These are phyloP conservation scores for Aulographum hederae DNA, from an alignment of 2,329 filamentous ascomycete genomes.

Conservation along the genomic window DNA sequence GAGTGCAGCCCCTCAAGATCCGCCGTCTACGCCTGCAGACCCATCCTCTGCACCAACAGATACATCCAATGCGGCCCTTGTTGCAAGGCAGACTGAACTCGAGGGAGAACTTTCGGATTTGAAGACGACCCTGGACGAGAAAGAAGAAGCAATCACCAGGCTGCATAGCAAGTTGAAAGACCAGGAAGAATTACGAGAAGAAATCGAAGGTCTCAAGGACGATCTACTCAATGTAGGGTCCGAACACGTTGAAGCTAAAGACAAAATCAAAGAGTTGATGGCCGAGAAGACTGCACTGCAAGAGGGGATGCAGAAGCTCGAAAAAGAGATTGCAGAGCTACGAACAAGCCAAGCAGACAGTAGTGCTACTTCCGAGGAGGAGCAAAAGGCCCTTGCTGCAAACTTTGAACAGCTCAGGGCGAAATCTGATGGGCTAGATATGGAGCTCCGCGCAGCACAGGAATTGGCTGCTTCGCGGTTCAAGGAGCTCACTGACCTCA, in stretches of 20 bases:
- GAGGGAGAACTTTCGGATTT: conserved; percentile 12
- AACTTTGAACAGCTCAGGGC: conserved; percentile 57
- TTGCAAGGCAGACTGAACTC: conserved; percentile 15
- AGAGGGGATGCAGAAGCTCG: conserved; percentile 45
- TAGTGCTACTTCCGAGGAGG: conserved; percentile 29
- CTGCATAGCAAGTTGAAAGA: conserved; percentile 56
- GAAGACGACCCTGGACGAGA: conserved; percentile 24
- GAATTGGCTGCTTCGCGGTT: conserved; percentile 74
- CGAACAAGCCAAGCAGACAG: conserved; percentile 27
- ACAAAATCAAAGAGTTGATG: conserved; percentile 51
- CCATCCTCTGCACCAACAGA: conserved; percentile 13
- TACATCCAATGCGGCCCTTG: conserved; percentile 22
- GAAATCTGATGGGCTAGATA: conserved; percentile 53
- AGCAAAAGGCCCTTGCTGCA: conserved; percentile 36
- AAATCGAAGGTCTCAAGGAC: conserved; percentile 69
- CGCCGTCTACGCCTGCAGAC: no score
- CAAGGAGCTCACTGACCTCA: conserved; percentile 69
- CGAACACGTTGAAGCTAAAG: conserved; percentile 69
- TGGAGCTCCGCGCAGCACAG: conserved; percentile 70
- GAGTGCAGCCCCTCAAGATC: conserved; percentile 15
- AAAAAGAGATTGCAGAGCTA: conserved; percentile 48
- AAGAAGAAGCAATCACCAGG: conserved; percentile 54
- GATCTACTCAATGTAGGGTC: conserved; percentile 63
- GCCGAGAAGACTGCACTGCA: conserved; percentile 50
- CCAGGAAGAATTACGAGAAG: conserved; percentile 60